phyloP scores from a whole-genome alignment of 805 yeast species.

The Wickerhamiella musiphila region DNA sequence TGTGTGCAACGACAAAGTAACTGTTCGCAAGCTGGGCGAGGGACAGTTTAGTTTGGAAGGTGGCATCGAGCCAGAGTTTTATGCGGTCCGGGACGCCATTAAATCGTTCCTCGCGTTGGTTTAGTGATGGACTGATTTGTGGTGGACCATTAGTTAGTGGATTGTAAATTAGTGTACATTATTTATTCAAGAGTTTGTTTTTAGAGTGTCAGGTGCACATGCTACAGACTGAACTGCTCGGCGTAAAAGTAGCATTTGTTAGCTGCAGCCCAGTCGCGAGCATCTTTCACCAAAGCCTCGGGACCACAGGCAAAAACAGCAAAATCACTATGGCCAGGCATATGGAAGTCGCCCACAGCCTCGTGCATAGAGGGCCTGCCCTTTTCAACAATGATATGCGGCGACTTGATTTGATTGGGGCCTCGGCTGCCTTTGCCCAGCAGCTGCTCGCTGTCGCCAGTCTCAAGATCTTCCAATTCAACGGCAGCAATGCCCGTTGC shows the following conservation, averaged over 20 bases:
- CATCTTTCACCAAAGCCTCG: conserved; percentile 9
- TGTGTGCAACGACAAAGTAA: conserved; percentile 63
- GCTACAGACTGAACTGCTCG: conserved; percentile 8
- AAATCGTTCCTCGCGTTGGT: conserved; percentile 11
- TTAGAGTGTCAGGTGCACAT: not conserved
- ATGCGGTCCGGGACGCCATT: conserved; percentile 22
- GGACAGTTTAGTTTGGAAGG: conserved; percentile 85
- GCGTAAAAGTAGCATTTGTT: conserved; percentile 9
- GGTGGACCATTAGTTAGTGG: not conserved
- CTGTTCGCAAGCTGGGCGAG: conserved; percentile 59
- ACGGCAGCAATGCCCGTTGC: not conserved
- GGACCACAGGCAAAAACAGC: conserved; percentile 18
- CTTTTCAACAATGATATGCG: conserved; percentile 2
- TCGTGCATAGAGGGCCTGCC: conserved; percentile 11
- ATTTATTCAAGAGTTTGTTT: not conserved
- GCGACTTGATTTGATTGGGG: not conserved
- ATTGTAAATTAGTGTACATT: not conserved
- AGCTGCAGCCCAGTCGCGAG: conserved; percentile 9
- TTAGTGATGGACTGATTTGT: conserved; percentile 1
- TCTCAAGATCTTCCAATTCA: conserved; percentile 3
- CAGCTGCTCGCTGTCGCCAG: not conserved
- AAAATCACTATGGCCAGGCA: conserved; percentile 1
- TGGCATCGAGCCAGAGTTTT: conserved; percentile 52
- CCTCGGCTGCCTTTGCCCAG: not conserved
- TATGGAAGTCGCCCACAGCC: conserved; percentile 3